Evolutionary conservation across 164 flowering plant genomes (phyloP), one percentile per base, ranked within the genome.

Genomic region (Berberis vulgaris): DNA sequence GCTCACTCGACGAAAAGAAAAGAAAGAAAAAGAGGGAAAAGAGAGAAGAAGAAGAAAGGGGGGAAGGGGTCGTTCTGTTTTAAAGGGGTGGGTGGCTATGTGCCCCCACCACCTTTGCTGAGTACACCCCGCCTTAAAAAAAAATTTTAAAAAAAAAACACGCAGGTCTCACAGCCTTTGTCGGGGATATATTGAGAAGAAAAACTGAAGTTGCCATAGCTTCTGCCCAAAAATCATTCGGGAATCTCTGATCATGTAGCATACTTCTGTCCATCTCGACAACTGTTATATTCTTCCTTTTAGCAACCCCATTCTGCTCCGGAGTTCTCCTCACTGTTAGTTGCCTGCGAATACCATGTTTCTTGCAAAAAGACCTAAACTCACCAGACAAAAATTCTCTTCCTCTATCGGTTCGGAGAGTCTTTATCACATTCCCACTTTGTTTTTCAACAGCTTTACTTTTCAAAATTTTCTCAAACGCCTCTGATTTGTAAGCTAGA

Each of bases 201-300:
- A 26, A 26, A 26, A 26, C 26, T 26, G 26, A 26, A 26, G 26
- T 26, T 26, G 26, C 26, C 26, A 57, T 45, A 39, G 9, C 60
- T 42, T 41, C 45, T 57, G n/a, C 45, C 45, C 60, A 57, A 57
- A 57, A 56, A 39, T 9, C 0, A 2, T 56, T 56, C 5, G 41
- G 59, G 13, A 56, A 56, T 7, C 41, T 5, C 5, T 56, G 38
- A 5, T 3, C 59, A 7, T 26, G 1, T 10, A 57, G 8, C 60
- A 57, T 57, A 9, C 43, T 57, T 7, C 45, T 43, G 1, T 45
- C 12, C 60, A 57, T 57, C 12, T 57, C 60, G 41, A 57, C 43
- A 56, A 56, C 41, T 11, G 43, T 57, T 57, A 1, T 57, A 9
- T 57, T 57, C 45, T 57, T 57, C 60, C 60, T 41, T n/a, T 57